Evolutionary conservation across 495 filamentous ascomycete species (phyloP), one percentile per base, ranked within the genome.

Genomic region (Xylaria castorea): DNA sequence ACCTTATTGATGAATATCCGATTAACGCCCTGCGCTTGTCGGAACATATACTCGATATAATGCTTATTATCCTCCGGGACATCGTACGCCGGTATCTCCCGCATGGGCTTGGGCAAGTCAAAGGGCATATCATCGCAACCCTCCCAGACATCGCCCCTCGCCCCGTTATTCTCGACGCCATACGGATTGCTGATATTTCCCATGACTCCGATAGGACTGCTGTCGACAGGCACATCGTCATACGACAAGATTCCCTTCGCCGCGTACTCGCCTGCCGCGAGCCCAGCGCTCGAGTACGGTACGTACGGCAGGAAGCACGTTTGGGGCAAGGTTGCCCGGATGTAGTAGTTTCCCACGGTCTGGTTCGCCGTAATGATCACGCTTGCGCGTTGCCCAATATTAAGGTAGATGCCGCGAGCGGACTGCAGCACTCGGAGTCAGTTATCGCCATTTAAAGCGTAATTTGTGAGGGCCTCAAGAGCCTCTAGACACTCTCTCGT

Each of bases 1-100:
- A 77, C 78, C 73, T 77, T 80, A 27, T 80, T 80, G n/a, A 80
- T 60, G 64, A 80, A 80, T 50, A 80, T 79, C n/a, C 78, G 77
- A 60, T 80, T 80, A 6, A 80, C 70, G 34, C 79, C 77, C 68
- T 78, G 77, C 44, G 77, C 78, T 48, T 80, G 78, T 12, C 77
- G 72, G 34, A 80, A 80, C 75, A 73, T 60, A 64, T 79, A 80
- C 71, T 79, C 73, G 57, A 80, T 76, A 7, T 78, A 79, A 69
- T 77, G 77, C 63, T 48, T 76, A 64, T 80, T 80, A 44, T 71
- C 70, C 69, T 75, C 75, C 36, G 61, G 75, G 12, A 79, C 74
- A 1, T 79, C 66, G 36, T 76, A 70, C 6, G 77, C 78, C 14
- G 68, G 67, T 3, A 74, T 70, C 61, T 60, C 66, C 30, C 78